Conservation (phyloP, 2,329 filamentous ascomycete genomes). For the Verticillium dahliae region DNA sequence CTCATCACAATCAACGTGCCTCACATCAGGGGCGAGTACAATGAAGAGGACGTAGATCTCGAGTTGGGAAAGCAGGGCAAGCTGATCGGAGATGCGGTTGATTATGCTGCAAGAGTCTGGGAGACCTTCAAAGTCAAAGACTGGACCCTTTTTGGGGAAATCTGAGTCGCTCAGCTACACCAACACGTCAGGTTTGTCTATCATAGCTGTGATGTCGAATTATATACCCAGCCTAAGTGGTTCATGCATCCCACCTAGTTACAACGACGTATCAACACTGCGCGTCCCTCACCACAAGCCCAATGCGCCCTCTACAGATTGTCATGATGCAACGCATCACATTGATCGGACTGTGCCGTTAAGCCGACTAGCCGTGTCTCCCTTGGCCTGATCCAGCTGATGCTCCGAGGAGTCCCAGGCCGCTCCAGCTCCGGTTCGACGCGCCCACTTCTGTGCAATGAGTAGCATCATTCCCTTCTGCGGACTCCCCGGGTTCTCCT, state of each 20-base stretch:
- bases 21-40: conserved; percentile 68
- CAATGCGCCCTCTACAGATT: no score
- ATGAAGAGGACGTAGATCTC: conserved; percentile 64
- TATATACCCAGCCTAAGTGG: neutral
- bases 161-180: conserved; percentile 15
- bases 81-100: conserved; percentile 61
- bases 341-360: neutral
- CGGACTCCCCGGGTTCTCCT: conserved; percentile 46
- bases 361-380: neutral
- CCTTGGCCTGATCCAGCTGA: neutral
- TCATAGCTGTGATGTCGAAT: neutral
- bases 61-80: conserved; percentile 59
- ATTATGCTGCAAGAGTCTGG: conserved; percentile 63
- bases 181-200: neutral
- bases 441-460: conserved; percentile 57
- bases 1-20: conserved; percentile 85
- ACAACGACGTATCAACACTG: no score
- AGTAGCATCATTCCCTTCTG: conserved; percentile 66
- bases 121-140: conserved; percentile 72
- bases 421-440: conserved; percentile 32
- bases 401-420: neutral
- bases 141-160: conserved; percentile 63
- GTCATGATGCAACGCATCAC: no score
- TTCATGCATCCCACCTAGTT: neutral
- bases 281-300: no score